Evolutionary conservation across 768 basidiomycete genomes (phyloP).

Genomic region (Trametes gibbosa): DNA sequence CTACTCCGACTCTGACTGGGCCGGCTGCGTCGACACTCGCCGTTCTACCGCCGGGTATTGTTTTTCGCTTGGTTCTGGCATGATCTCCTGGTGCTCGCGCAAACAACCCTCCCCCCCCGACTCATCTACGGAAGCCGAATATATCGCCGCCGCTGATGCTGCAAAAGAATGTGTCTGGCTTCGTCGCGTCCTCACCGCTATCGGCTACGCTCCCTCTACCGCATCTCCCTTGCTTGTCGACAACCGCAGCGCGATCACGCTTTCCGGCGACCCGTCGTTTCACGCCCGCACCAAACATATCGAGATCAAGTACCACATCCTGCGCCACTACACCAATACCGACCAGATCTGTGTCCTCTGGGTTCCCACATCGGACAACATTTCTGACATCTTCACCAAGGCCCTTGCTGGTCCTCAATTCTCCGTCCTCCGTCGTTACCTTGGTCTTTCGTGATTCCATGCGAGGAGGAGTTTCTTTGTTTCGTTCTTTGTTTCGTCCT

Average conservation of each 20-base stretch:
- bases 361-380: constrained; percentile 34
- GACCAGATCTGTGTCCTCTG: constrained; percentile 29
- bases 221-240: constrained; percentile 29
- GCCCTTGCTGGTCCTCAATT: constrained; percentile 25
- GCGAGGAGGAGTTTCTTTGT: constrained; percentile 18
- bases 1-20: constrained; percentile 29
- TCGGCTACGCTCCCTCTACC: constrained; percentile 16
- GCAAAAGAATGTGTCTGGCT: constrained; percentile 30
- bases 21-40: constrained; percentile 20
- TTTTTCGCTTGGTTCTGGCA: constrained; percentile 23
- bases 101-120: constrained; percentile 26
- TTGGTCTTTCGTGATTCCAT: constrained; percentile 21
- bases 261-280: constrained; percentile 34
- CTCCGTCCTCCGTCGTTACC: constrained; percentile 8
- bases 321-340: constrained; percentile 30
- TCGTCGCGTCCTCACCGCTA: constrained; percentile 15
- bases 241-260: constrained; percentile 37
- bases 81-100: constrained; percentile 27
- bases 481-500: too few relatives aligned
- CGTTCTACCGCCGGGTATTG: constrained; percentile 28
- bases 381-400: constrained; percentile 43
- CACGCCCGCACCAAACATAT: constrained; percentile 44
- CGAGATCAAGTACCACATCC: constrained; percentile 39
- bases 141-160: constrained; percentile 38
- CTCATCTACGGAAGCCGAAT: constrained; percentile 42